Evolutionary conservation across 306 rosid species (phyloP).

Genomic region (Prunus fruticosa): DNA sequence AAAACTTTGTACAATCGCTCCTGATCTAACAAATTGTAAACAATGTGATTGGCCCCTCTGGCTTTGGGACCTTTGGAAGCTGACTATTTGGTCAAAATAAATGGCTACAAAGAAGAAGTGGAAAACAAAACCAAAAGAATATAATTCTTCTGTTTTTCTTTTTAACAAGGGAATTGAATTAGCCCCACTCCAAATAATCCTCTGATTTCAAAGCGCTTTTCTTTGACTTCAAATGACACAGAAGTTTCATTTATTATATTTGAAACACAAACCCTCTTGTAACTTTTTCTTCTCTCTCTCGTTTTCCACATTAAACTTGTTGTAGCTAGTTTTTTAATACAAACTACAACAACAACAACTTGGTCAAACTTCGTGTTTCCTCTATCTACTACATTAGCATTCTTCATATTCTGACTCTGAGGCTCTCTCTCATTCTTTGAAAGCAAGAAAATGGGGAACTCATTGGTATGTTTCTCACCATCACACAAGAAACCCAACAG

Average conservation of each 20-base stretch:
- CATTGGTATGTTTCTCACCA: conserved; percentile 20
- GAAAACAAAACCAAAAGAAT: no score
- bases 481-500: background rate
- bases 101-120: background rate
- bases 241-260: no score
- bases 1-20: no score
- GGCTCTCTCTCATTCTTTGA: background rate
- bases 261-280: no score
- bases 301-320: background rate
- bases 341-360: background rate
- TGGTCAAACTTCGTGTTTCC: conserved; percentile 18
- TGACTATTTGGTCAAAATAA: background rate
- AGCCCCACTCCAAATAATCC: background rate
- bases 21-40: no score
- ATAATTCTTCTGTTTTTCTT: no score
- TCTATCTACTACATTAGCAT: background rate
- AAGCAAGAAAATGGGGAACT: conserved; percentile 24
- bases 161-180: background rate
- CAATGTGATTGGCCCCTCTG: background rate
- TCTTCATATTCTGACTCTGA: background rate
- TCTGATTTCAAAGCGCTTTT: background rate
- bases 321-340: background rate
- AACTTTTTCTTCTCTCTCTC: background rate
- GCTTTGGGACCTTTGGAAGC: background rate
- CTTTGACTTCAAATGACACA: background rate